Evolutionary conservation across 2,329 filamentous ascomycete species (phyloP).

Genomic region (Clonostachys rosea): DNA sequence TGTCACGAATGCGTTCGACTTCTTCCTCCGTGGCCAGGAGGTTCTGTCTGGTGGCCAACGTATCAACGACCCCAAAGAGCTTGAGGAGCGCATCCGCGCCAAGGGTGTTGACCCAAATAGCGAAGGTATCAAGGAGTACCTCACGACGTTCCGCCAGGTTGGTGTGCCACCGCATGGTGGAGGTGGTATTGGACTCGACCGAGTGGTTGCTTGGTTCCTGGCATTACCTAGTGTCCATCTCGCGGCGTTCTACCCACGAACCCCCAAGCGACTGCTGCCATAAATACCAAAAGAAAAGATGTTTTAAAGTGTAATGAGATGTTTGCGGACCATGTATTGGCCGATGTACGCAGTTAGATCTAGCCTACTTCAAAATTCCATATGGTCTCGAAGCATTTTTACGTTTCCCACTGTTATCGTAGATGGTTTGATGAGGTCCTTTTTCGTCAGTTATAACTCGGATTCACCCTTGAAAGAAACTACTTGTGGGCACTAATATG

Average conservation of each 20-base stretch:
- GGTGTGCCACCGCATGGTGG: constrained; percentile 89
- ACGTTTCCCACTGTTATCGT: no score
- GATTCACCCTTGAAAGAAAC: no score
- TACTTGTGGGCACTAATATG: no score
- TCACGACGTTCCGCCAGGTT: constrained; percentile 74
- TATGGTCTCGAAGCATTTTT: no score
- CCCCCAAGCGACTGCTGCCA: constrained; percentile 53
- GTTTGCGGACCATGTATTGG: no score
- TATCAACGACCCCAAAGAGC: constrained; percentile 73
- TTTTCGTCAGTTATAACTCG: no score
- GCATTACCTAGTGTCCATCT: constrained; percentile 55
- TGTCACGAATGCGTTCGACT: constrained; percentile 69
- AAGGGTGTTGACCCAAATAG: constrained; percentile 77
- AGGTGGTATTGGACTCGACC: constrained; percentile 84
- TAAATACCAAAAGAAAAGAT: constrained; percentile 17
- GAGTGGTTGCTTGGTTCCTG: constrained; percentile 68
- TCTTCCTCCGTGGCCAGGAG: constrained; percentile 90
- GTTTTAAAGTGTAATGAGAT: no score
- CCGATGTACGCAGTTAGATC: no score
- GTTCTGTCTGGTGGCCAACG: constrained; percentile 90
- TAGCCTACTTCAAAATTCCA: no score
- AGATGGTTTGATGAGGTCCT: no score
- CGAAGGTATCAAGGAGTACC: constrained; percentile 80
- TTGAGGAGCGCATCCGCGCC: constrained; percentile 71
- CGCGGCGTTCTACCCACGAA: constrained; percentile 53